A percentile compares a stretch with the other conserved stretches of the same genome.
phyloP scores from a whole-genome alignment of 2,329 filamentous ascomycete genomes.

The Endothia cerciana region DNA sequence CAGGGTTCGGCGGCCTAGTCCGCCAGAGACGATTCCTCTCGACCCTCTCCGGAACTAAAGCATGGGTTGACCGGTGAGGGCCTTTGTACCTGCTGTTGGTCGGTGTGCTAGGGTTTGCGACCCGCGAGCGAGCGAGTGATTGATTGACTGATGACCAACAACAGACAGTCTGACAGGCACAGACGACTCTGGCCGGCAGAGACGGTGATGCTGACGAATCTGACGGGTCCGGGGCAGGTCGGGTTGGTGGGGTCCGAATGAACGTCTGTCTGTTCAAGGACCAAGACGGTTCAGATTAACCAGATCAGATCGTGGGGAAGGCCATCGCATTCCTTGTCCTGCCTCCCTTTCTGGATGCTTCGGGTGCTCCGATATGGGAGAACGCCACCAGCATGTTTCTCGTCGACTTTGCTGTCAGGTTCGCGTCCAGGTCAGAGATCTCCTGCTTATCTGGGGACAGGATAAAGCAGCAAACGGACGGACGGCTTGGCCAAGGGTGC shows the following conservation, averaged over 20 bases:
- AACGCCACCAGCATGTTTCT: not conserved
- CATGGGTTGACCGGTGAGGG: conserved; percentile 1
- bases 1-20: not conserved
- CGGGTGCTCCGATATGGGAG: not conserved
- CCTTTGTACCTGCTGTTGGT: not conserved
- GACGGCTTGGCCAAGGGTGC: not conserved
- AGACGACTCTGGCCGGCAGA: not conserved
- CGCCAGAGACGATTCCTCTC: conserved; percentile 18
- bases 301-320: conserved; percentile 3
- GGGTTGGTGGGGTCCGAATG: not conserved
- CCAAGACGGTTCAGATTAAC: not conserved
- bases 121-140: not conserved
- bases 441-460: not conserved
- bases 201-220: conserved; percentile 4
- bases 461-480: not conserved
- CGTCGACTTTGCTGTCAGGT: not conserved
- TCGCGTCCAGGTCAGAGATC: not conserved
- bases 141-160: conserved; percentile 6
- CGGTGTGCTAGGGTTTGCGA: not conserved
- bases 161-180: not conserved
- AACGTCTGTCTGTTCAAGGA: not conserved
- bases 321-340: not conserved
- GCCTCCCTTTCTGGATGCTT: not conserved
- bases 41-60: not conserved
- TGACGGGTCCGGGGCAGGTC: conserved; percentile 8